Evolutionary conservation across 495 filamentous ascomycete genomes (phyloP), one percentile per base, ranked within the genome.

Genomic region (Tuber aestivum): DNA sequence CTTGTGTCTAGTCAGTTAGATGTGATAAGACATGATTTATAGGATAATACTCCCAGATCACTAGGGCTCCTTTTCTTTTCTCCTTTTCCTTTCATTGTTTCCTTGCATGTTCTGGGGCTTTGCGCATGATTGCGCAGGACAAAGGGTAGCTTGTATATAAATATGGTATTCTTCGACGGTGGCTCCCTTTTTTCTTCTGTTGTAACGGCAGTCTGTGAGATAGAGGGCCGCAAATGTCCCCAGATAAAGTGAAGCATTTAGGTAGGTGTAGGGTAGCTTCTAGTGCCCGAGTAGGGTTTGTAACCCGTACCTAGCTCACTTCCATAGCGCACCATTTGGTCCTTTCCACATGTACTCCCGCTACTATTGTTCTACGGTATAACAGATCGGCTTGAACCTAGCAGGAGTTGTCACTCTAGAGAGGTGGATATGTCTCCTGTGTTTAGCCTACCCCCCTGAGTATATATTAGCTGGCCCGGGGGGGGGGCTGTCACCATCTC

Each of bases 1-100:
- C 83, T 88, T 99, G 71, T 99, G 95, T 85, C 96, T 98, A 82
- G 97, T 99, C 81, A 97, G 93, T 84, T 99, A 79, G 74, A n/a
- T 23, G 12, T 6, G 37, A 50, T 35, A 12, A 74, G 8, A 40
- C 40, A 48, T 37, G 18, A 45, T 27, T 32, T 48, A 41, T 20
- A 12, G 6, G 20, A 23, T 35, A 23, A 65, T 65, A 35, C 27
- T 12, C 16, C 56, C 56, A 35, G 14, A 4, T 35, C 35, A 35
- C 18, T 35, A 20, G 27, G 27, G 56, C 27, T 20, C 20, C 27
- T 32, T 10, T n/a, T 9, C 16, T 35, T 27, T 7, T 65, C 12
- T n/a, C 20, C 7, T 23, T 50, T n/a, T 50, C 27, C n/a, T n/a
- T 35, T 27, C 27, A 8, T 16, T 32, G 27, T 7, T 65, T 65